Conservation (phyloP, 2,329 filamentous ascomycete species). For the Orbilia blumenaviensis region DNA sequence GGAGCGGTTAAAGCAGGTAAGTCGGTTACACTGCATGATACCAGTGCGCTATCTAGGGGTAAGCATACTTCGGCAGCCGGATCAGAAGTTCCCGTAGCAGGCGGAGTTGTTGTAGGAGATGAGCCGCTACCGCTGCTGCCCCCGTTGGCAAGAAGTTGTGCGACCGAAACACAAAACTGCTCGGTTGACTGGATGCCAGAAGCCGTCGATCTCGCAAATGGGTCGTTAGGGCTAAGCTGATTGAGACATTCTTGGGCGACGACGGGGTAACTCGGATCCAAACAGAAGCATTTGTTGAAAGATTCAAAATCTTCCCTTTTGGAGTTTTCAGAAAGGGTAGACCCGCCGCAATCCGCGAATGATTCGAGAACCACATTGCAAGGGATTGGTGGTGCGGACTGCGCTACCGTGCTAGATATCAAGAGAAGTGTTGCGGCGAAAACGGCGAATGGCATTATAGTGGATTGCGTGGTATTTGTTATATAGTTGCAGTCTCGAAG, state of each 20-base stretch:
- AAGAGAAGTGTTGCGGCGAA: background rate
- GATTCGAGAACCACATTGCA: background rate
- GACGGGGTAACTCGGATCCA: background rate
- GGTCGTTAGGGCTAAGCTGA: background rate
- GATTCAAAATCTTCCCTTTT: background rate
- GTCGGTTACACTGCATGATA: background rate
- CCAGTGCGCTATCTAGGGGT: background rate
- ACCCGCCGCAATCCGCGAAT: background rate
- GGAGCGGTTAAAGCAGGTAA: background rate
- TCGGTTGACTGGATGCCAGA: background rate
- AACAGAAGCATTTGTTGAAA: background rate
- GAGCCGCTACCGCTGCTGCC: background rate
- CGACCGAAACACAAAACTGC: background rate
- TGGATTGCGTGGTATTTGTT: background rate
- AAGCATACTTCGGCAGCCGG: background rate
- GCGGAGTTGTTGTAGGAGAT: background rate
- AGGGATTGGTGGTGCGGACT: background rate
- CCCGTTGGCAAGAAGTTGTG: background rate
- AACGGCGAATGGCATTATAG: background rate
- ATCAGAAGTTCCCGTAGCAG: background rate
- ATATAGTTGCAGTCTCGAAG: no score
- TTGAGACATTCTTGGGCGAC: background rate
- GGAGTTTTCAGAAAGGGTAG: background rate
- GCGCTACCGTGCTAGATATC: background rate
- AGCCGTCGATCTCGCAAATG: background rate